phyloP scores from a whole-genome alignment of 169 alveolate species.

The Cyclospora cayetanensis region DNA sequence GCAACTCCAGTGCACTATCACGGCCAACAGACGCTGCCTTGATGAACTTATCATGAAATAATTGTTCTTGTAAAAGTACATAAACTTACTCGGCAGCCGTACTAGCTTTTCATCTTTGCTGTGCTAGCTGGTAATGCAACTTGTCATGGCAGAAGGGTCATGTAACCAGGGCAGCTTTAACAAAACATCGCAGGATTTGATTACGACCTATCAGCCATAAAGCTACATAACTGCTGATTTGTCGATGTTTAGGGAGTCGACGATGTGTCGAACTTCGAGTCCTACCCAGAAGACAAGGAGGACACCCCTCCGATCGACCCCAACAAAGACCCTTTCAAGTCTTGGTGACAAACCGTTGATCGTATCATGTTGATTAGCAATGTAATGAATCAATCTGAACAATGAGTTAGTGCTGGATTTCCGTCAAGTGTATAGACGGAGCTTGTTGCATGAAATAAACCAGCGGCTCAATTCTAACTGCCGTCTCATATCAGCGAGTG shows the following conservation, averaged over 20 bases:
- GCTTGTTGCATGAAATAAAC: too few species aligned
- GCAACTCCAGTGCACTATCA: too few species aligned
- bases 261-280: conserved; percentile 72
- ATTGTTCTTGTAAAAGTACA: neutral
- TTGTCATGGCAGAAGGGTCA: neutral
- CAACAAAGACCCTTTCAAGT: conserved; percentile 70
- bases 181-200: neutral
- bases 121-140: neutral
- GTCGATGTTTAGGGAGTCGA: conserved; percentile 53
- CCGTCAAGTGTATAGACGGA: too few species aligned
- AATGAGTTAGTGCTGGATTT: too few species aligned
- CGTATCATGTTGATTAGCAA: neutral
- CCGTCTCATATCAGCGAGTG: too few species aligned
- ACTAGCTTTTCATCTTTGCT: neutral
- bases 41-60: neutral
- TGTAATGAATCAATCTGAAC: too few species aligned
- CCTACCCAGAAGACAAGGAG: conserved; percentile 71
- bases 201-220: too few species aligned
- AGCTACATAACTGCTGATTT: too few species aligned
- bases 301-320: conserved; percentile 73
- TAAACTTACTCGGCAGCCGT: neutral
- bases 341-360: conserved; percentile 49
- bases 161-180: too few species aligned
- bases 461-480: too few species aligned
- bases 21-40: neutral